phyloP scores from a whole-genome alignment of 306 rosid genomes.

The Datisca glomerata region DNA sequence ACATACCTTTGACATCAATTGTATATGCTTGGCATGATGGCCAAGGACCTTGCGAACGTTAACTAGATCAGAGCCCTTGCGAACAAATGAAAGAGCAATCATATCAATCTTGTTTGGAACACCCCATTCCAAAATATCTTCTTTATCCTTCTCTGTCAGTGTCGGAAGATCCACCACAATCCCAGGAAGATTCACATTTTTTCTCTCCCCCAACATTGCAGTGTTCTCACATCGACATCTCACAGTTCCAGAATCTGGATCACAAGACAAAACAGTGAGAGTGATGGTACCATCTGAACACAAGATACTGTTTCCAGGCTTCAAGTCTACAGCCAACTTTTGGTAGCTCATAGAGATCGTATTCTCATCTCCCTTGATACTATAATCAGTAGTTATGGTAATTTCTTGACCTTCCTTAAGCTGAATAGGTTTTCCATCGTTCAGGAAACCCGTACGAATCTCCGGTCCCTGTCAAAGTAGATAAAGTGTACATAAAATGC shows the following conservation, averaged over 20 bases:
- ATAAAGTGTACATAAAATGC: too few relatives aligned
- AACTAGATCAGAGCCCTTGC: conserved; percentile 57
- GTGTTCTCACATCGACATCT: conserved; percentile 73
- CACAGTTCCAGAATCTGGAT: conserved; percentile 41
- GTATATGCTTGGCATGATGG: conserved; percentile 53
- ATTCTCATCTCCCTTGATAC: conserved; percentile 48
- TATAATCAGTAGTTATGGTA: conserved; percentile 59
- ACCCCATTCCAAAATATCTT: conserved; percentile 78
- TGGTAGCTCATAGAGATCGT: conserved; percentile 77
- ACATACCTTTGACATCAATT: conserved; percentile 74
- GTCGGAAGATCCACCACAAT: conserved; percentile 86
- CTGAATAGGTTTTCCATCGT: conserved; percentile 66
- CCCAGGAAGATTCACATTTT: conserved; percentile 86
- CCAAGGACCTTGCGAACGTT: conserved; percentile 77
- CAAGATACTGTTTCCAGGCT: conserved; percentile 62
- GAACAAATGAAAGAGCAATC: conserved; percentile 53
- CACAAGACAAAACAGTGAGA: conserved; percentile 58
- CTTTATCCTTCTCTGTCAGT: conserved; percentile 78
- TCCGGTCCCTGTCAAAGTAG: conserved; percentile 58
- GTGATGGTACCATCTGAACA: conserved; percentile 79
- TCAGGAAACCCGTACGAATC: conserved; percentile 76
- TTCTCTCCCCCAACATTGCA: conserved; percentile 72
- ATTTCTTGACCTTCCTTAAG: conserved; percentile 87
- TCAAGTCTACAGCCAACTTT: conserved; percentile 62
- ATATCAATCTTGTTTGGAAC: conserved; percentile 82